Evolutionary conservation across 129 eudicot genomes (phyloP).

Genomic region (Pulicaria dysenterica): DNA sequence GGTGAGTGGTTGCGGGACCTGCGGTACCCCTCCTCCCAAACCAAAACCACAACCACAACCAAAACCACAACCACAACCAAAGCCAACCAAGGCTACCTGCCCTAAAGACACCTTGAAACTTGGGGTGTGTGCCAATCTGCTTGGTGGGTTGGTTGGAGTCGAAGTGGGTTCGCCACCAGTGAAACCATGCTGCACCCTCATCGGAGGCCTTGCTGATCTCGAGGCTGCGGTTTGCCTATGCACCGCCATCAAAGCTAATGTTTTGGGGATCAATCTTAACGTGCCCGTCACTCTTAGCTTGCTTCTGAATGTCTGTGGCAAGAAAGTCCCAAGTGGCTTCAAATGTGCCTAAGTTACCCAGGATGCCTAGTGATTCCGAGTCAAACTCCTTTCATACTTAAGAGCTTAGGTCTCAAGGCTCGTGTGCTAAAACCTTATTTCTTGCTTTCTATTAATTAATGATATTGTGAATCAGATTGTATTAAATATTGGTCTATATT

Average conservation of each 20-base stretch:
- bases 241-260: conserved; percentile 56
- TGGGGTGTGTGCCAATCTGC: conserved; percentile 42
- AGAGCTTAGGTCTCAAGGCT: background rate
- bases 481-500: background rate
- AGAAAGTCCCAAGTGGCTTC: conserved; percentile 48
- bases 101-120: conserved; percentile 41
- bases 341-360: conserved; percentile 36
- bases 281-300: conserved; percentile 57
- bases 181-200: conserved; percentile 51
- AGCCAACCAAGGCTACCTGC: conserved; percentile 25
- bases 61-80: conserved; percentile 19
- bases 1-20: conserved; percentile 37
- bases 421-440: background rate
- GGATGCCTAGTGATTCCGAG: background rate
- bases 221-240: conserved; percentile 69
- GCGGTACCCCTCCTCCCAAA: conserved; percentile 27
- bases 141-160: conserved; percentile 27
- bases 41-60: conserved; percentile 31
- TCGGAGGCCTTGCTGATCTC: conserved; percentile 48
- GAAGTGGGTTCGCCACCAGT: conserved; percentile 41
- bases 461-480: background rate
- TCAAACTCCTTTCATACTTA: background rate
- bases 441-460: background rate
- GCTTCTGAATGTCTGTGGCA: conserved; percentile 54
- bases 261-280: conserved; percentile 56